Conservation (phyloP, 1,139 yeast genomes). For the Zygoascus sp. region DNA sequence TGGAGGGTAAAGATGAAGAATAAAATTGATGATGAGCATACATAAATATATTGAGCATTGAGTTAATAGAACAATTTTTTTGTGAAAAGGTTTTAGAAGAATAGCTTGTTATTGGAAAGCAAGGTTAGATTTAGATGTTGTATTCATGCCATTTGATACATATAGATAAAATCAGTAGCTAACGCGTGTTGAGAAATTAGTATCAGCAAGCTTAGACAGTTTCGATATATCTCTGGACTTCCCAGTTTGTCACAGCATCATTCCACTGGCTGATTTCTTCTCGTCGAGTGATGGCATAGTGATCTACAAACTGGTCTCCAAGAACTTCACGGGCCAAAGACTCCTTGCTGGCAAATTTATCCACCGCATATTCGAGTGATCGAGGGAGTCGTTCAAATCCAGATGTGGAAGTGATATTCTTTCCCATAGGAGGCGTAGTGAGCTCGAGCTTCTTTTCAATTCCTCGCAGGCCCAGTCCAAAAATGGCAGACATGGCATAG, state of each 20-base stretch:
- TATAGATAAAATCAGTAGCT: too few species aligned
- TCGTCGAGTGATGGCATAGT: conserved; percentile 34
- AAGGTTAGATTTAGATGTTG: too few species aligned
- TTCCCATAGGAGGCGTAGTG: conserved; percentile 33
- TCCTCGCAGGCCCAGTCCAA: conserved; percentile 36
- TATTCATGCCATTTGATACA: too few species aligned
- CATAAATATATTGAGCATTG: not conserved
- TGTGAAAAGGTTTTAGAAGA: not conserved
- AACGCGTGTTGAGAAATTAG: too few species aligned
- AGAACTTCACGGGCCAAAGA: conserved; percentile 35
- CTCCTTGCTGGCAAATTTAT: conserved; percentile 26
- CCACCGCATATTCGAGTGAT: conserved; percentile 31
- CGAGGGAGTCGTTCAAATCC: conserved; percentile 31
- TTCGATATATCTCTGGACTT: conserved; percentile 35
- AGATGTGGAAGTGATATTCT: conserved; percentile 16
- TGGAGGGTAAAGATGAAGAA: not conserved
- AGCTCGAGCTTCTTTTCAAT: conserved; percentile 30
- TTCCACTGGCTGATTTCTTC: conserved; percentile 34
- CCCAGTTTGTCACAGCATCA: conserved; percentile 38
- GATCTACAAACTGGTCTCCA: conserved; percentile 37
- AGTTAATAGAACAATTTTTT: not conserved
- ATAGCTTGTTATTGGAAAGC: too few species aligned
- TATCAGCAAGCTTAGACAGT: conserved; percentile 29
- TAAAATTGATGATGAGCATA: not conserved
- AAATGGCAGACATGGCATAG: conserved; percentile 36